Percentiles rank a stretch among this genome's conserved stretches.
phyloP scores from a whole-genome alignment of 805 yeast species.

The Yueomyces sp. region DNA sequence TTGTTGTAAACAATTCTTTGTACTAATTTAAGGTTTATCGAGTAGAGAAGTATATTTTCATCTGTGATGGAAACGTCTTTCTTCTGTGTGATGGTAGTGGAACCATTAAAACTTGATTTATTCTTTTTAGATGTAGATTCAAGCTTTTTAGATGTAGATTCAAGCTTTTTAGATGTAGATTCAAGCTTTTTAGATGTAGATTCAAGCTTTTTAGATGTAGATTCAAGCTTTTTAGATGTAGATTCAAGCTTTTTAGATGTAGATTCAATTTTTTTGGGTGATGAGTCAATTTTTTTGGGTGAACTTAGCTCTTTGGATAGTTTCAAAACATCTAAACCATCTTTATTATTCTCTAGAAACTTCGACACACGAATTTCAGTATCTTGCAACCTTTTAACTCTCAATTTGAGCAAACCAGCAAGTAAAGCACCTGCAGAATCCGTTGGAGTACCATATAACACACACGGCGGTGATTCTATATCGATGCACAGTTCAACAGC shows the following conservation, averaged over 20 bases:
- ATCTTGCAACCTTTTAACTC: conserved; percentile 26
- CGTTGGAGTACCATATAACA: conserved; percentile 63
- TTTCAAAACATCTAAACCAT: not conserved
- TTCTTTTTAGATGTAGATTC: too few relatives aligned
- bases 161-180: too few relatives aligned
- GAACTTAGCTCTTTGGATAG: too few relatives aligned
- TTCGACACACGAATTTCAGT: not conserved
- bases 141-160: too few relatives aligned
- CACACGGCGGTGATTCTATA: conserved; percentile 84
- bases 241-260: not conserved
- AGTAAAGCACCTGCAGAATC: conserved; percentile 80
- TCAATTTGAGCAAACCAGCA: conserved; percentile 62
- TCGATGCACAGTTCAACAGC: conserved; percentile 40
- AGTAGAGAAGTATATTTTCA: conserved; percentile 30
- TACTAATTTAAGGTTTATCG: conserved; percentile 52
- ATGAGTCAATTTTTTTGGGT: not conserved
- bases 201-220: too few relatives aligned
- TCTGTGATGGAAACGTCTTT: not conserved
- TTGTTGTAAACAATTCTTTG: conserved; percentile 56
- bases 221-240: too few relatives aligned
- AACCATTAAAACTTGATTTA: too few relatives aligned
- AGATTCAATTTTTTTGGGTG: not conserved
- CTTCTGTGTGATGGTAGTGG: too few relatives aligned
- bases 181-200: too few relatives aligned
- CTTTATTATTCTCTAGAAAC: not conserved